A percentile compares a stretch with the other conserved stretches of the same genome.
These are phyloP conservation scores for Naganishia vishniacii DNA, from an alignment of 768 basidiomycete species.

Conservation along the genomic window DNA sequence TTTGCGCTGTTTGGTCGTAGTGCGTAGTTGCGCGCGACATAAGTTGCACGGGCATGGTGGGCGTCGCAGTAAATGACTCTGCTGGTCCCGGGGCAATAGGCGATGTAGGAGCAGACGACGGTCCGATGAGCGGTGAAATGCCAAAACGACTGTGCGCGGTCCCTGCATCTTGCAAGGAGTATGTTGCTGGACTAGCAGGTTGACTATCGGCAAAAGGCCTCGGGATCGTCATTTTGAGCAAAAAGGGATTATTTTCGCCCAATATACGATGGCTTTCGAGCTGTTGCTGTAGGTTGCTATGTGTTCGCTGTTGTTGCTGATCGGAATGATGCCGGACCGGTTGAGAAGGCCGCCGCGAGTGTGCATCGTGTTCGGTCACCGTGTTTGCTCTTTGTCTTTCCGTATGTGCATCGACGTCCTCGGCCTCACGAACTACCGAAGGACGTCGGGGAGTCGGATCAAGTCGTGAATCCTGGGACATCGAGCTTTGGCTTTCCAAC, in stretches of 20 bases:
- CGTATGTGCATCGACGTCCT: not conserved
- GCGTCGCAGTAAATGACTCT: not conserved
- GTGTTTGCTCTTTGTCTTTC: constrained; percentile 4
- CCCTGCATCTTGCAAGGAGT: not conserved
- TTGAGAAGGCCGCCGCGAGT: not conserved
- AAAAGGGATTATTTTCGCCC: not conserved
- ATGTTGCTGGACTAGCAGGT: not conserved
- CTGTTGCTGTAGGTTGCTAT: not conserved
- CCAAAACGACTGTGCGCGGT: not conserved
- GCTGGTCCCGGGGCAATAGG: not conserved
- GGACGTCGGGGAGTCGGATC: no score
- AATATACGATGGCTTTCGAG: not conserved
- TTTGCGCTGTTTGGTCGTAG: not conserved
- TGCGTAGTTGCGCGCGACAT: not conserved
- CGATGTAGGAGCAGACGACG: constrained; percentile 3
- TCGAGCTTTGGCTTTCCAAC: not conserved
- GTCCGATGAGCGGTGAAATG: not conserved
- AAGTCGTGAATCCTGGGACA: not conserved
- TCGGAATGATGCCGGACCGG: constrained; percentile 4
- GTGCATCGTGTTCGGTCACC: not conserved
- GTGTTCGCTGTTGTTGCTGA: not conserved
- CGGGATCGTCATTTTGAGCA: constrained; percentile 9
- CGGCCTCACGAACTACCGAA: not conserved
- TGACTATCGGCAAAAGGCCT: not conserved
- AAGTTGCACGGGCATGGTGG: no score